Percentiles rank a stretch among this genome's conserved stretches.
phyloP scores from a whole-genome alignment of 805 yeast genomes.

The Zygoascus bituminiphila region DNA sequence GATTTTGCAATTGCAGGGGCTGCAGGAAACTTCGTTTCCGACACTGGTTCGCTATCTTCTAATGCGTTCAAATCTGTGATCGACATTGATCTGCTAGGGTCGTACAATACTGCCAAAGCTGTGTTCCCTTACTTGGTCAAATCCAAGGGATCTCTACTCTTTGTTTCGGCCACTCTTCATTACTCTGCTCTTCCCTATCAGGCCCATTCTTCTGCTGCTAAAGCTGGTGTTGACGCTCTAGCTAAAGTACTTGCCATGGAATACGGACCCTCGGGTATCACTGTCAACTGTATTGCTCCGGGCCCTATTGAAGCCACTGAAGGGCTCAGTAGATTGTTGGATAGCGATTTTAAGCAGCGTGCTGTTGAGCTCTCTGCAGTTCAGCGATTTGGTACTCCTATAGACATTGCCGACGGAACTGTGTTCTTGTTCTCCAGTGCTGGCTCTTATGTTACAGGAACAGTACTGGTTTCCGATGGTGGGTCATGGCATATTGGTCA shows the following conservation, averaged over 20 bases:
- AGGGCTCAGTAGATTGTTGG: conserved; percentile 61
- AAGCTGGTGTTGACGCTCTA: conserved; percentile 89
- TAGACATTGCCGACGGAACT: conserved; percentile 83
- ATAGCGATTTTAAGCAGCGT: conserved; percentile 34
- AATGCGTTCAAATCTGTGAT: conserved; percentile 87
- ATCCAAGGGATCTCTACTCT: conserved; percentile 63
- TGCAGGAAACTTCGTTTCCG: conserved; percentile 86
- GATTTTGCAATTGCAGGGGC: conserved; percentile 93
- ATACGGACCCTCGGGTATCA: conserved; percentile 80
- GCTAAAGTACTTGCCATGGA: conserved; percentile 82
- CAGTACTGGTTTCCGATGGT: conserved; percentile 79
- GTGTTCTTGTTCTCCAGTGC: conserved; percentile 80
- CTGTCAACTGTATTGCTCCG: conserved; percentile 83
- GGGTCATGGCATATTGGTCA: conserved; percentile 64
- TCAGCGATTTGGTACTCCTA: conserved; percentile 46
- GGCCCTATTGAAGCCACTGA: conserved; percentile 86
- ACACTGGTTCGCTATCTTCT: conserved; percentile 66
- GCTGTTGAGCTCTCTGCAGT: conserved; percentile 46
- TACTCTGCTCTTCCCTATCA: conserved; percentile 86
- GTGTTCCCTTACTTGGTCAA: conserved; percentile 54
- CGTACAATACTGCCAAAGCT: conserved; percentile 85
- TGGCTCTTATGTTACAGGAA: conserved; percentile 68
- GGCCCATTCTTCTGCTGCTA: conserved; percentile 87
- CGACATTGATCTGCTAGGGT: conserved; percentile 79
- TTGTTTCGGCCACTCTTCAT: conserved; percentile 85